Conservation (phyloP, 2,329 filamentous ascomycete species). For the Diaporthe sp. region DNA sequence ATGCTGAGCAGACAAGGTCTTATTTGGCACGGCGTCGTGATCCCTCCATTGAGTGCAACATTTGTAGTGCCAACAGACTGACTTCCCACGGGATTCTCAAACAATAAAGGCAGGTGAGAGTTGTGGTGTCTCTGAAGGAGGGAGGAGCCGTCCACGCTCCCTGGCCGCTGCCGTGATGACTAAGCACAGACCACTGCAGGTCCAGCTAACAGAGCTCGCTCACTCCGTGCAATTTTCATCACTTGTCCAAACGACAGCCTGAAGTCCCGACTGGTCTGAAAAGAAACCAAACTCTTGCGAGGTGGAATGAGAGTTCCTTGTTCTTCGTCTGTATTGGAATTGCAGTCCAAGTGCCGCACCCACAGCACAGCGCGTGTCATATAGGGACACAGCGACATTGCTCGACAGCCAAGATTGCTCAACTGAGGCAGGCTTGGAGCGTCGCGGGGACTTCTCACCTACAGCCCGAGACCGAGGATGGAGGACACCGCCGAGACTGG, state of each 20-base stretch:
- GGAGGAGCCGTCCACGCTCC: not conserved
- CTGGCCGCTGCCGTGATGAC: constrained; percentile 7
- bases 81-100: not conserved
- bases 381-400: not conserved
- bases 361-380: not conserved
- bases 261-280: not conserved
- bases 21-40: not conserved
- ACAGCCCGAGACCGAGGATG: not conserved
- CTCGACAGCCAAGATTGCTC: not conserved
- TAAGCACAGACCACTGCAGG: constrained; percentile 23
- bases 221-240: constrained; percentile 1
- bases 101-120: not conserved
- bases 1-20: not conserved
- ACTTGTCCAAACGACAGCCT: not conserved
- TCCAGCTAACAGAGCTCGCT: not conserved
- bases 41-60: not conserved
- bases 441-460: not conserved
- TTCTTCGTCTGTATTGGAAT: not conserved
- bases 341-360: too few species aligned
- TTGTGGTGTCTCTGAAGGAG: not conserved
- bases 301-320: not conserved
- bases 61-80: not conserved
- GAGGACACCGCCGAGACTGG: not conserved
- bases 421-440: not conserved
- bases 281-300: not conserved